Evolutionary conservation across 169 alveolate genomes (phyloP).

Genomic region (Blepharisma undulans): DNA sequence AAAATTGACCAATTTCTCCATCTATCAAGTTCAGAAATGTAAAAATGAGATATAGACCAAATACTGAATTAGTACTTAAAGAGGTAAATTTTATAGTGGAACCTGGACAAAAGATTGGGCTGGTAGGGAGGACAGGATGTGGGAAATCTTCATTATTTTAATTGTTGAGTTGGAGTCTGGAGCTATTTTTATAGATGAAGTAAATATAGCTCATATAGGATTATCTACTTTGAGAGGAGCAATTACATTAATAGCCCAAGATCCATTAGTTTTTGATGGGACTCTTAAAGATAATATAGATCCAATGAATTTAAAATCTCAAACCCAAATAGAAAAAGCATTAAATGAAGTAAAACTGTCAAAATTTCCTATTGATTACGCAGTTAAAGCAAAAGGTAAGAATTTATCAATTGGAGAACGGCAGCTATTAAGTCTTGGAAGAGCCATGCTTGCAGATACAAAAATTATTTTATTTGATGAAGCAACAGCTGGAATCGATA

Average conservation of each 20-base stretch:
- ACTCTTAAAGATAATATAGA: constrained; percentile 82
- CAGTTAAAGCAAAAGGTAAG: constrained; percentile 17
- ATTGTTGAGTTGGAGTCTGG: constrained; percentile 54
- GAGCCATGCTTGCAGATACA: constrained; percentile 53
- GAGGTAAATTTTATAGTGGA: constrained; percentile 64
- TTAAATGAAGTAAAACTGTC: not conserved
- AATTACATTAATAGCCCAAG: constrained; percentile 86
- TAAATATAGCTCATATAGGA: constrained; percentile 55
- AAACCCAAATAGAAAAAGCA: not conserved
- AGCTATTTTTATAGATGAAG: constrained; percentile 52
- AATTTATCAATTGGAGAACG: constrained; percentile 50
- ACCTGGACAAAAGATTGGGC: constrained; percentile 80
- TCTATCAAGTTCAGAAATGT: not conserved
- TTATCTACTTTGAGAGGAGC: constrained; percentile 48
- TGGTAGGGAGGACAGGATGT: constrained; percentile 92
- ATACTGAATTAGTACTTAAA: constrained; percentile 59
- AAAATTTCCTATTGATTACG: not conserved
- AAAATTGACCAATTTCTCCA: not conserved
- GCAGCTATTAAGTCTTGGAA: constrained; percentile 50
- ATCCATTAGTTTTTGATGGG: constrained; percentile 82
- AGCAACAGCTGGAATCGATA: constrained; percentile 53
- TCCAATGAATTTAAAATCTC: constrained; percentile 55
- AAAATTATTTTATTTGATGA: constrained; percentile 54
- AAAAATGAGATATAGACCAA: constrained; percentile 29
- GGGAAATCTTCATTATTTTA: constrained; percentile 85